phyloP scores from a whole-genome alignment of 305 asterid species.

The Salvia sclarea region DNA sequence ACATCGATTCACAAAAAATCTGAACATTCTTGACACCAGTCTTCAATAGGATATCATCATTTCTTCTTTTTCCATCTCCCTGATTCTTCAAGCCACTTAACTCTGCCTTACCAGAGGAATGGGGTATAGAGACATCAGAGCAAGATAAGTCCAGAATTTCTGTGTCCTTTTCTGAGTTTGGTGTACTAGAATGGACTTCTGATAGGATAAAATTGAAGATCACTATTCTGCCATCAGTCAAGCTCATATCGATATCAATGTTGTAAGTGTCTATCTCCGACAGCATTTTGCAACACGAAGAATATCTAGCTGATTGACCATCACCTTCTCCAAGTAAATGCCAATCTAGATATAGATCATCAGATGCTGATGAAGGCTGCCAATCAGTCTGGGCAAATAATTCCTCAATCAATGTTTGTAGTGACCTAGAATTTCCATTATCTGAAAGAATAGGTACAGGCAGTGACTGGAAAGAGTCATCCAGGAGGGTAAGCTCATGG shows the following conservation, averaged over 20 bases:
- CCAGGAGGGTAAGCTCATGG: conserved; percentile 78
- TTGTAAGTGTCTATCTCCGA: conserved; percentile 57
- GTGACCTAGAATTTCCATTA: conserved; percentile 42
- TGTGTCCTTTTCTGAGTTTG: conserved; percentile 46
- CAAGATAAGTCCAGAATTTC: conserved; percentile 47
- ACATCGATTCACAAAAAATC: conserved; percentile 54
- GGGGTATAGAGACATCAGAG: conserved; percentile 36
- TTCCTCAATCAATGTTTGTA: conserved; percentile 52
- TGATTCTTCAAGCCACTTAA: conserved; percentile 43
- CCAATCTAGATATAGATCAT: conserved; percentile 91
- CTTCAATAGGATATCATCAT: conserved; percentile 41
- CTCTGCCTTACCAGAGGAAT: conserved; percentile 43
- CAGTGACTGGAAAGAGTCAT: conserved; percentile 74
- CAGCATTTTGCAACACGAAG: conserved; percentile 48
- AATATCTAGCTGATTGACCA: conserved; percentile 42
- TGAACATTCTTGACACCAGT: conserved; percentile 45
- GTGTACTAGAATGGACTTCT: conserved; percentile 42
- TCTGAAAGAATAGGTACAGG: conserved; percentile 77
- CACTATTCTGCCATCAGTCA: conserved; percentile 45
- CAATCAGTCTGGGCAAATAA: conserved; percentile 54
- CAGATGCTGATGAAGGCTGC: conserved; percentile 70
- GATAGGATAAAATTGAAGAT: conserved; percentile 64
- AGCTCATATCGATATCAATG: conserved; percentile 43
- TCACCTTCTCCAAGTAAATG: conserved; percentile 65
- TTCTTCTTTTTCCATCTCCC: conserved; percentile 36